A percentile compares a stretch with the other conserved stretches of the same genome.
These are phyloP conservation scores for Harringtonia aguacate DNA, from an alignment of 2,329 filamentous ascomycete genomes.

Conservation along the genomic window DNA sequence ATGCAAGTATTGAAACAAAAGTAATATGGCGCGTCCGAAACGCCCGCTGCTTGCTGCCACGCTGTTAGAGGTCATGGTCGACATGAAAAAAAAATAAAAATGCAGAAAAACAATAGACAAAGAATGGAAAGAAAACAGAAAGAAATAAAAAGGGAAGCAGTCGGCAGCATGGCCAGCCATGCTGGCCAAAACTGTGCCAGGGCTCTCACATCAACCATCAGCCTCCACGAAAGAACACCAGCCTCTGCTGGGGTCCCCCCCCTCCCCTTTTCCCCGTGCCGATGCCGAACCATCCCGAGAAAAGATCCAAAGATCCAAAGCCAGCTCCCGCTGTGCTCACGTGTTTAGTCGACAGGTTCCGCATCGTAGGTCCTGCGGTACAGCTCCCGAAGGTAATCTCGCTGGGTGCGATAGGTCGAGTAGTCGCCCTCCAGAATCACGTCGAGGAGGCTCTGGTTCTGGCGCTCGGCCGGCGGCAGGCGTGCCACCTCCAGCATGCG, in stretches of 20 bases:
- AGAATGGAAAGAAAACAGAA: too few relatives aligned
- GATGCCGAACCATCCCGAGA: too few relatives aligned
- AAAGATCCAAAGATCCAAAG: too few relatives aligned
- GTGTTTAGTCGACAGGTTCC: constrained; percentile 1
- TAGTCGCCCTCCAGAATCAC: constrained; percentile 72
- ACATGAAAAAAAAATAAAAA: background rate
- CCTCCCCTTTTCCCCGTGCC: background rate
- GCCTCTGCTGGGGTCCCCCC: too few relatives aligned
- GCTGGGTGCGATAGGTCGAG: constrained; percentile 58
- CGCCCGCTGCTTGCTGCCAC: too few relatives aligned
- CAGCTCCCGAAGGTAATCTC: constrained; percentile 47
- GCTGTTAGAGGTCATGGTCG: too few relatives aligned
- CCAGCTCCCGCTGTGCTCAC: background rate
- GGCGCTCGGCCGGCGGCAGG: constrained; percentile 16
- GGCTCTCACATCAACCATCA: constrained; percentile 2
- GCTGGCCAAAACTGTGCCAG: background rate
- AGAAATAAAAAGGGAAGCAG: background rate
- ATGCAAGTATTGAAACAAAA: too few relatives aligned
- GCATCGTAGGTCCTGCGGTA: constrained; percentile 28
- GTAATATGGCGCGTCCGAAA: too few relatives aligned
- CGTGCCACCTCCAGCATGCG: constrained; percentile 43
- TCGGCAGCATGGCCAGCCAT: background rate
- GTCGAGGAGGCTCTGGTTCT: constrained; percentile 51
- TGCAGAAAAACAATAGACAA: too few relatives aligned
- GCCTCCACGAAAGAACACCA: too few relatives aligned